Evolutionary conservation across 78 protist species (phyloP).

Genomic region (Dictyostelium brefeldianum): DNA sequence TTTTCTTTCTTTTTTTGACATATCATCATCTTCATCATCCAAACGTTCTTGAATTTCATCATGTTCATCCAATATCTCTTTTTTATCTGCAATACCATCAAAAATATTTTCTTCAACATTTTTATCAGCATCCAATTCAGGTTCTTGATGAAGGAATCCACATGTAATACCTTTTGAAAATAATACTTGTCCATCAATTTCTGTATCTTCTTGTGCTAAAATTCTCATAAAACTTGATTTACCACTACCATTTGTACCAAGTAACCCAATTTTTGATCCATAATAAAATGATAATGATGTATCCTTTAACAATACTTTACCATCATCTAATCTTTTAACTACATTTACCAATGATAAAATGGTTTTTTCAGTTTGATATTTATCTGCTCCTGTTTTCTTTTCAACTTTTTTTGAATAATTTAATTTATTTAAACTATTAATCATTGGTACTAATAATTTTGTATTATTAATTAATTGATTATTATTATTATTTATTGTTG

Average conservation of each 20-base stretch:
- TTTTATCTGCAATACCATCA: constrained; percentile 73
- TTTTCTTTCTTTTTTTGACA: neutral
- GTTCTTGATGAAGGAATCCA: constrained; percentile 85
- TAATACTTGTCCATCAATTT: constrained; percentile 79
- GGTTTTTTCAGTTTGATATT: constrained; percentile 7
- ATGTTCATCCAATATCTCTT: constrained; percentile 74
- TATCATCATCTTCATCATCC: neutral
- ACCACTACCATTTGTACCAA: constrained; percentile 85
- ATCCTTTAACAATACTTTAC: constrained; percentile 39
- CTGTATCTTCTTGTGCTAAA: constrained; percentile 80
- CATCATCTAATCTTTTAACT: constrained; percentile 59
- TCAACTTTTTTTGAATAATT: neutral
- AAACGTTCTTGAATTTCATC: constrained; percentile 31
- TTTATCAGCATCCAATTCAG: constrained; percentile 73
- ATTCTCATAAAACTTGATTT: constrained; percentile 80
- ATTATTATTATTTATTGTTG: neutral
- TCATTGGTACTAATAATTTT: neutral
- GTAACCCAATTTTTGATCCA: constrained; percentile 80
- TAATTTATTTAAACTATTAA: no score
- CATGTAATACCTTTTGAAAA: constrained; percentile 42
- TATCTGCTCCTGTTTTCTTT: constrained; percentile 15
- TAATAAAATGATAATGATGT: constrained; percentile 57
- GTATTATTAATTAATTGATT: neutral
- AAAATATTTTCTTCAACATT: constrained; percentile 74
- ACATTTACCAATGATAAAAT: constrained; percentile 65